Base-by-base conservation (phyloP, 306 rosid genomes). In the Quercus engelmannii region DNA sequence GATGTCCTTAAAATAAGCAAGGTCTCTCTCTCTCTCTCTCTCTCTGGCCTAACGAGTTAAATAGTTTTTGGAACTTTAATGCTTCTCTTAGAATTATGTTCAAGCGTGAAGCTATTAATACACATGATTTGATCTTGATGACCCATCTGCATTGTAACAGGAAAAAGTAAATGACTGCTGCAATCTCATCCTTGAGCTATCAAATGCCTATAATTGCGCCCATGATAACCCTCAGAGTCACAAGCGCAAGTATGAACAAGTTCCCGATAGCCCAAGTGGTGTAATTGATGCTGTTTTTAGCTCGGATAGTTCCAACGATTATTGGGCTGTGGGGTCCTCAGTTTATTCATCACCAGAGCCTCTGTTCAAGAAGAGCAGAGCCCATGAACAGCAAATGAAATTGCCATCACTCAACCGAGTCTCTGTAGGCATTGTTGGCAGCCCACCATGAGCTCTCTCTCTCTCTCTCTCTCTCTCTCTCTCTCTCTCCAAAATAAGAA, bases 131-230 rank as follows among this genome's bases (percentile, higher is more conserved):
- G 82, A 73, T 71, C 57, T 33, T 51, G 57, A 81, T 74, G 55
- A 23, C 7, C 5, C 11, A 7, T 10, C 73, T 76, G 72, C 58
- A 55, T 55, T 57, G 19, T 25, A 18, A 71, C 97, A 95, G 99
- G 99, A 88, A 86, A 91, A 88, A 83, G 94, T 91, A 26, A 86
- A 90, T 15, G 91, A 90, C 14, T 95, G 99, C 57, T 87, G 89
- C 76, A 85, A 82, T 68, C 88, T 76, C 1, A 89, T 93, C 35
- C 33, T 73, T 1, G 86, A 88, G 80, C 12, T 79, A 6, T 78
- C 89, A 52, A 89, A 80, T 15, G 78, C 7, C 56, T 67, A 69
- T 78, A 49, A 78, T 71, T 23, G 49, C 55, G 73, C 8, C 18
- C 18, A 55, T 35, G 77, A 76, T 43, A 87, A 75, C 20, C 51